phyloP scores from a whole-genome alignment of 371 early-diverging fungal species.

The Saksenaea oblongispora region DNA sequence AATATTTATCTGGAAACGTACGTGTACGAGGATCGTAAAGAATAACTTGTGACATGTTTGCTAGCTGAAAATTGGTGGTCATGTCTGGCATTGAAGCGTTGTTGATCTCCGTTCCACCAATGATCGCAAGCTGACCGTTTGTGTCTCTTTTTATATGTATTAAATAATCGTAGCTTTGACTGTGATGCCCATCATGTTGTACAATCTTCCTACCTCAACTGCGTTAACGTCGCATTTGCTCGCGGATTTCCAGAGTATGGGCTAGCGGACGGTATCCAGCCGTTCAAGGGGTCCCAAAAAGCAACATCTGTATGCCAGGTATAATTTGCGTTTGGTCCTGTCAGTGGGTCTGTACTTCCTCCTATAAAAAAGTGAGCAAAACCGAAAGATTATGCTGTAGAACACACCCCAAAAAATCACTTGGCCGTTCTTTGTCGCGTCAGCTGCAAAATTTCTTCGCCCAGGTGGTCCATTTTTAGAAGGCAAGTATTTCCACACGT shows the following conservation, averaged over 20 bases:
- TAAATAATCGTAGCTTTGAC: neutral
- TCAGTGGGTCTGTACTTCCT: conserved; percentile 23
- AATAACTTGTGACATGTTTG: conserved; percentile 25
- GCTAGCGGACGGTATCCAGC: conserved; percentile 9
- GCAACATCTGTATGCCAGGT: conserved; percentile 23
- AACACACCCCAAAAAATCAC: conserved; percentile 18
- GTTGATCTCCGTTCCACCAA: conserved; percentile 21
- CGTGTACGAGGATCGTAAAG: conserved; percentile 26
- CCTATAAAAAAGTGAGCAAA: conserved; percentile 12
- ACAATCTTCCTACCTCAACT: conserved; percentile 17
- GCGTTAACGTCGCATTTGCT: conserved; percentile 27
- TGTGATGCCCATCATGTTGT: neutral
- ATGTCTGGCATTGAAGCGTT: conserved; percentile 13
- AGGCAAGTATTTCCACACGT: conserved; percentile 11
- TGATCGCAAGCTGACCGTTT: conserved; percentile 20
- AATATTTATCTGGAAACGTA: conserved; percentile 7
- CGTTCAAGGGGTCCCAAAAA: conserved; percentile 15
- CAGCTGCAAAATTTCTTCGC: conserved; percentile 25
- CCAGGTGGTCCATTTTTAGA: conserved; percentile 11
- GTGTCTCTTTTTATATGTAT: conserved; percentile 16
- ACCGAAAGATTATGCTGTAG: neutral
- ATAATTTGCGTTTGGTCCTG: conserved; percentile 10
- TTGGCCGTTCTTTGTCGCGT: conserved; percentile 7
- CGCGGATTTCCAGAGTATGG: conserved; percentile 10
- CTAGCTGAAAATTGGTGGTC: conserved; percentile 21